Base-by-base conservation (phyloP, 441 rosid genomes). In the Erysimum cheiri region DNA sequence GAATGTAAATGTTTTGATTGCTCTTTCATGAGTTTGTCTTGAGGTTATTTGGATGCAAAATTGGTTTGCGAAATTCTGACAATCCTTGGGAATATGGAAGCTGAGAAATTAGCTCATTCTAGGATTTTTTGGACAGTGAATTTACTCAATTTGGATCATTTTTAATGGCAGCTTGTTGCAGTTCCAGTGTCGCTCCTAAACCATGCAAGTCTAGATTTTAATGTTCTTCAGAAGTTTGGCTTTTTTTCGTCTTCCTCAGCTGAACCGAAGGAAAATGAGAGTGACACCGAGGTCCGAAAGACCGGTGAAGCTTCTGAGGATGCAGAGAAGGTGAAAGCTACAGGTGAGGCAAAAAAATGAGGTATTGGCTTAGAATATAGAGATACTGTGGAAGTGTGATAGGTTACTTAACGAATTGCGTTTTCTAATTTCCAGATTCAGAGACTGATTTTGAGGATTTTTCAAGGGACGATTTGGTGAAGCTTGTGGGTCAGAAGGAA, bases 401-500 rank as follows among this genome's bases (percentile, higher is more conserved):
- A 73, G 69, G 71, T 75, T 10, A 13, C 70, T 83, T 80, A 87
- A 83, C 75, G 44, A 73, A 53, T 69, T 80, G 80, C 73, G 3
- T 81, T 86, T 82, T 82, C 84, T 61, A 77, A 79, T 79, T 83
- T 64, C 13, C 84, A 76, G 91, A 84, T 71, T 71, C 78, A 0
- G 90, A 90, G 68, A 75, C 68, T 47, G 93, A 81, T 48, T 79
- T 22, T 31, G 88, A 89, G 44, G 88, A 85, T 35, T 76, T 90
- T 33, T 85, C 97, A 6, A 73, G 40, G 77, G 97, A 84, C 6
- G 97, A 90, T 66, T 77, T 90, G 87, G 85, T 79, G 73, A 88
- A 85, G 76, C 91, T 90, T 78, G 78, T 88, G 80, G 68, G 43
- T 8, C 91, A 90, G 80, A 94, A 89, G 76, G 94, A 95, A 67